Evolutionary conservation across 1,284 basidiomycete species (phyloP).

Genomic region (Porodaedalea pini): DNA sequence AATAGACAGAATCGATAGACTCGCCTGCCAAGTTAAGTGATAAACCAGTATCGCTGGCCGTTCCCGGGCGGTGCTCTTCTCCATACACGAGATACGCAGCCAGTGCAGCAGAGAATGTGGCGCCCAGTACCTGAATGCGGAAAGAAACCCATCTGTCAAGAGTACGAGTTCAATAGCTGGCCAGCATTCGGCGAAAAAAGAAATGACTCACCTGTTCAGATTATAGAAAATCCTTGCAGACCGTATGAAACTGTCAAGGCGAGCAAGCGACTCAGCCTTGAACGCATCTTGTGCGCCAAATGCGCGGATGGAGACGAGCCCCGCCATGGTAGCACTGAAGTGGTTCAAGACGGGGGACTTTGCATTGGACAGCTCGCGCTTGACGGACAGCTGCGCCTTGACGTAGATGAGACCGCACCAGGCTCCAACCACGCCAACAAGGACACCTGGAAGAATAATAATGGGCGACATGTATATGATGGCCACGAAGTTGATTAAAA

Average conservation of each 20-base stretch:
- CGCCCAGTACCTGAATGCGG: conserved; percentile 19
- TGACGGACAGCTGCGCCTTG: conserved; percentile 46
- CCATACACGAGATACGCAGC: conserved; percentile 22
- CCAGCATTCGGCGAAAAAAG: too few relatives aligned
- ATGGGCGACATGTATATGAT: conserved; percentile 26
- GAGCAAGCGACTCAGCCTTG: not conserved
- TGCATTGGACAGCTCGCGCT: conserved; percentile 46
- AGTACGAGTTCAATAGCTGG: conserved; percentile 17
- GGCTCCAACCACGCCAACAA: conserved; percentile 18
- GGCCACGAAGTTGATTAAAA: not conserved
- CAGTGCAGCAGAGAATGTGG: conserved; percentile 19
- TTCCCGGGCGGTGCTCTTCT: conserved; percentile 24
- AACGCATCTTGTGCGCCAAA: not conserved
- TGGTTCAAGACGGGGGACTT: conserved; percentile 41
- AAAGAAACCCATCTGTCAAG: conserved; percentile 23
- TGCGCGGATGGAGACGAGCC: conserved; percentile 25
- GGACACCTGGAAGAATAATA: conserved; percentile 16
- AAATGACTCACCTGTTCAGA: too few relatives aligned
- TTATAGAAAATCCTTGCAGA: not conserved
- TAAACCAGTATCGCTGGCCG: conserved; percentile 53
- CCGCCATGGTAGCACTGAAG: conserved; percentile 39
- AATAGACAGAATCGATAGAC: conserved; percentile 7
- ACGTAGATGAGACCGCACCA: conserved; percentile 21
- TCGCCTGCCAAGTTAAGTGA: conserved; percentile 47
- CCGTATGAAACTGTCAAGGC: not conserved